Evolutionary conservation across 495 filamentous ascomycete genomes (phyloP), one percentile per base, ranked within the genome.

Genomic region (Penicillium dipodomyicola): DNA sequence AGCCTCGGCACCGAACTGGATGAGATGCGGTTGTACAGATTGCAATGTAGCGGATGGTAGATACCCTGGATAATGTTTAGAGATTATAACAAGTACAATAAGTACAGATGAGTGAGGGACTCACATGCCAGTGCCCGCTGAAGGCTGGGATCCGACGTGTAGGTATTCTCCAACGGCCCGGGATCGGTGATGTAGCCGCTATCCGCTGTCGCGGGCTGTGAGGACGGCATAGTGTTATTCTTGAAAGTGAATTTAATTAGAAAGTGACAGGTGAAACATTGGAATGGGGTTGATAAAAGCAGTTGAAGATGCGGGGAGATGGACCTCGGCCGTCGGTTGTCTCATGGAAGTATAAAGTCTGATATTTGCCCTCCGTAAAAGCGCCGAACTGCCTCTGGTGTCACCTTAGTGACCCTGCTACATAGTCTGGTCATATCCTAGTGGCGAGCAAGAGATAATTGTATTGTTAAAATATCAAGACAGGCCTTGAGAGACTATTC

Each of bases 181-280:
- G 67, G 72, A 14, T 65, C 49, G 5, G 70, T 74, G 42, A 74
- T 59, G 43, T 64, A 66, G 11, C 72, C 72, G n/a, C 35, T 67
- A 9, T 67, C 67, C 19, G 67, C 72, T 11, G 72, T 72, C 15
- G 72, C 72, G 7, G 70, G 68, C 39, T 61, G 41, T 1, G 59
- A 41, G 17, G 52, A 19, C 1, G 50, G 30, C 50, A 52, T 52
- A 9, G 29, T 30, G 23, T 11, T 19, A 23, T 11, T 43, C 3
- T n/a, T 10, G 17, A 6, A 29, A 9, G 5, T 17, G 41, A 20
- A 43, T 42, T 8, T 19, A 8, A 43, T 11, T 4, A 20, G 17
- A 23, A 39, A 39, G n/a, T n/a, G 2, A 39, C 35, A 39, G n/a
- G 17, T 11, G 10, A 9, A 43, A 23, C 19, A 1, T 3, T 9